Base-by-base conservation (phyloP, 495 filamentous ascomycete species). In the Lasiosphaeria ovina region DNA sequence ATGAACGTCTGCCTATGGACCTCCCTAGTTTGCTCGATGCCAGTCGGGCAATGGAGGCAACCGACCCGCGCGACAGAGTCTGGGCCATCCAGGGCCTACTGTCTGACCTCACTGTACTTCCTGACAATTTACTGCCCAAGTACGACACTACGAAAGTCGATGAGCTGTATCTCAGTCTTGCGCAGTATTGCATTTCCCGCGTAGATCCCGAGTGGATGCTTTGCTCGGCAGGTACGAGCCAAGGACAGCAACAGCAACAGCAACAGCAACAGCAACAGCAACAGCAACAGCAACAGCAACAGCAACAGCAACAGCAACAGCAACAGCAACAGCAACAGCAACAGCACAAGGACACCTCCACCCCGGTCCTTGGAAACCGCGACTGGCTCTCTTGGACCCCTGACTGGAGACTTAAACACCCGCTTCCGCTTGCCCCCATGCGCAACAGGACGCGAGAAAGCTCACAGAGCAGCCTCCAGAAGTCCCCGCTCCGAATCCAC, bases 231-330 rank as follows among this genome's bases (percentile, higher is more conserved):
- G 38, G 38, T 40, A 40, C 38, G 38, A 40, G 38, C 38, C 38
- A 40, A 40, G 38, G 38, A 40, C 38, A 40, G 38, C 38, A 40
- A 40, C 38, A 40, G 38, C 38, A 40, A 40, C 38, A 40, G 38
- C 38, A 40, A 40, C 38, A 40, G 38, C 38, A 40, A 40, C 38
- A 40, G 38, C 38, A 40, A 40, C 38, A 40, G 38, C 38, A 40
- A 40, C 38, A 40, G 38, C 38, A 40, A 40, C 38, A 40, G 38
- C 38, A 40, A 45, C 42, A 45, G 42, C 42, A 45, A 12, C 42
- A 45, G 42, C 42, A 45, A 45, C 42, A 45, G 42, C 42, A 45
- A 45, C 42, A 45, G 42, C 42, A 45, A 45, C 42, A 45, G 42
- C 42, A 45, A 45, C 42, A 45, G 42, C 42, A 45, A 45, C 42